These are phyloP conservation scores for Nakazawaea populi DNA, from an alignment of 805 yeast genomes.

Conservation along the genomic window DNA sequence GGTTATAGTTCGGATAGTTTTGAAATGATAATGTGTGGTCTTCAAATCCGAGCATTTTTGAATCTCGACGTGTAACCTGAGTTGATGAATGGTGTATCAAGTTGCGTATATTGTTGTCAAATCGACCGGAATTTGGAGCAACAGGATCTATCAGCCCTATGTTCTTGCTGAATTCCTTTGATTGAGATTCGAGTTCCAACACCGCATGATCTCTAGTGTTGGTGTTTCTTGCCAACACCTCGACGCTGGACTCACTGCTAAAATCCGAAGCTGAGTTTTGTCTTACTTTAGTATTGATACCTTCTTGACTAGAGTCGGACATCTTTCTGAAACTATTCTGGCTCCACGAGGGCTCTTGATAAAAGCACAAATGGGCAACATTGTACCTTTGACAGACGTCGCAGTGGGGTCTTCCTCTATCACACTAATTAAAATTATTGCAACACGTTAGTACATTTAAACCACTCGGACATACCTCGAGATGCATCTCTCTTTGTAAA, in stretches of 20 bases:
- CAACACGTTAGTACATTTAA: not conserved
- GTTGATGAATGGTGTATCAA: not conserved
- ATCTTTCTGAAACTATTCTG: not conserved
- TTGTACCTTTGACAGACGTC: constrained; percentile 24
- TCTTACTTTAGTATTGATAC: not conserved
- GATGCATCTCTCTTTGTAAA: not conserved
- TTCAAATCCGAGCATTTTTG: not conserved
- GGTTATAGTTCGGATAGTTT: not conserved
- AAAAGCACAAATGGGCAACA: constrained; percentile 22
- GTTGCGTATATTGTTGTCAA: not conserved
- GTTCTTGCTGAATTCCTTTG: not conserved
- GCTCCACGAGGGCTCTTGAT: constrained; percentile 24
- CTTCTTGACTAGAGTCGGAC: not conserved
- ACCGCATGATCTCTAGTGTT: not conserved
- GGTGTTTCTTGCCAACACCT: not conserved
- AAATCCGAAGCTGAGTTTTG: not conserved
- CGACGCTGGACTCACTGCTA: not conserved
- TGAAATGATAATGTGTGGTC: not conserved
- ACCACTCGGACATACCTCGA: not conserved
- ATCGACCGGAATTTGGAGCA: not conserved
- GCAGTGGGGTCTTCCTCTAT: constrained; percentile 27
- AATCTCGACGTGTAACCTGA: not conserved
- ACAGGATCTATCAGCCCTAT: not conserved
- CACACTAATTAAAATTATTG: constrained; percentile 21
- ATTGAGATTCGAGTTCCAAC: not conserved